These are phyloP conservation scores for Pleurozium schreberi DNA, from an alignment of 225 moss, liverwort and hornwort species.

Conservation along the genomic window DNA sequence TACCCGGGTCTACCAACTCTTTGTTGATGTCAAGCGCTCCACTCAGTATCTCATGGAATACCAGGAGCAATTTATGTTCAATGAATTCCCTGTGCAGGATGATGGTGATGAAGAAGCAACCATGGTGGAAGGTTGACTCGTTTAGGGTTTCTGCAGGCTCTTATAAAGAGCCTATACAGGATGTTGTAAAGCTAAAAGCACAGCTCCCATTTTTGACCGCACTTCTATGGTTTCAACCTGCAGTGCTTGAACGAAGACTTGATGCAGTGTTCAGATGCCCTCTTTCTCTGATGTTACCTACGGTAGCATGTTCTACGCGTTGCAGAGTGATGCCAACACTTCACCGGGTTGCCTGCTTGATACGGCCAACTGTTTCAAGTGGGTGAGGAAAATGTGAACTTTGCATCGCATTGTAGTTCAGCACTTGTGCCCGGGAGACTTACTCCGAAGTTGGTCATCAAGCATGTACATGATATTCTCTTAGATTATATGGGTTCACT, in stretches of 20 bases:
- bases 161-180: background rate
- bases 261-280: background rate
- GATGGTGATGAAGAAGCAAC: constrained; percentile 53
- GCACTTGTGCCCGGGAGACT: background rate
- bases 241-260: background rate
- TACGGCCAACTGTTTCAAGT: background rate
- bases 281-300: background rate
- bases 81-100: constrained; percentile 39
- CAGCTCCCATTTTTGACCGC: constrained; percentile 9
- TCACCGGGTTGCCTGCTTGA: background rate
- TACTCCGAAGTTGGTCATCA: background rate
- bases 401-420: background rate
- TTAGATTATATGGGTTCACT: background rate
- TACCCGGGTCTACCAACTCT: constrained; percentile 64
- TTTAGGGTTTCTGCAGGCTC: background rate
- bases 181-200: background rate
- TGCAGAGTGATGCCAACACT: background rate
- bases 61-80: constrained; percentile 85
- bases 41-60: constrained; percentile 82
- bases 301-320: background rate
- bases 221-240: background rate
- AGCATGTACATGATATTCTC: constrained; percentile 10
- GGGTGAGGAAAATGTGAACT: background rate
- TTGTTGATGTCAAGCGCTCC: constrained; percentile 73
- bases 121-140: constrained; percentile 46